Evolutionary conservation across 78 protist genomes (phyloP).

Genomic region (Tieghemostelium lacteum): DNA sequence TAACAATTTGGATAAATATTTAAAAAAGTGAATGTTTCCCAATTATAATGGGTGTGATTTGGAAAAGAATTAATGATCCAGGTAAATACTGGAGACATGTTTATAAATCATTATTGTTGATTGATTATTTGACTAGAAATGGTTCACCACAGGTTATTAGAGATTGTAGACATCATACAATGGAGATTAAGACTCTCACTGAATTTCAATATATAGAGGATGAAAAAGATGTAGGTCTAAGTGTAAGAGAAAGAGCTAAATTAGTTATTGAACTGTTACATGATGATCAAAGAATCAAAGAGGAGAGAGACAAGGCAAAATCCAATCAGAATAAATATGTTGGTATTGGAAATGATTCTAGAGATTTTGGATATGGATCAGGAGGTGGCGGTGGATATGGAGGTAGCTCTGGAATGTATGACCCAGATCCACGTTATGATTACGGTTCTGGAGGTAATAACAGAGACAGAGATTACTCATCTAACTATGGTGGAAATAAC

Average conservation of each 20-base stretch:
- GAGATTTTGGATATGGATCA: conserved; percentile 2
- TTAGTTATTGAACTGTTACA: conserved; percentile 71
- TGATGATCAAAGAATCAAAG: conserved; percentile 78
- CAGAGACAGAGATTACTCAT: background rate
- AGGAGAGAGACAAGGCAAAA: conserved; percentile 79
- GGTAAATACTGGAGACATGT: conserved; percentile 86
- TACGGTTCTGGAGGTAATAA: conserved; percentile 7
- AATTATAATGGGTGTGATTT: conserved; percentile 82
- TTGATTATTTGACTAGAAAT: conserved; percentile 78
- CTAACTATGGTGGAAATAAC: conserved; percentile 14
- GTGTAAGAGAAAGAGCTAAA: conserved; percentile 84
- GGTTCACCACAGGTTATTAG: conserved; percentile 82
- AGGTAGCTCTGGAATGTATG: conserved; percentile 5
- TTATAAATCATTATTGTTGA: conserved; percentile 75
- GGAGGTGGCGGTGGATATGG: conserved; percentile 21
- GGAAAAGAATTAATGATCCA: conserved; percentile 82
- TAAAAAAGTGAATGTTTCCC: conserved; percentile 67
- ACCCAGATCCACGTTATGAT: background rate
- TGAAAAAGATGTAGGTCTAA: conserved; percentile 82
- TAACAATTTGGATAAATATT: background rate
- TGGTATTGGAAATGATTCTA: conserved; percentile 77
- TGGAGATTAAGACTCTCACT: conserved; percentile 74
- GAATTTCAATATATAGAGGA: conserved; percentile 84
- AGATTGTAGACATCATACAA: conserved; percentile 80
- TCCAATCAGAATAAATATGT: conserved; percentile 78